Percentiles rank a stretch among this genome's conserved stretches.
Conservation (phyloP, 805 yeast species). For the Kluyveromyces dobzhanskii region DNA sequence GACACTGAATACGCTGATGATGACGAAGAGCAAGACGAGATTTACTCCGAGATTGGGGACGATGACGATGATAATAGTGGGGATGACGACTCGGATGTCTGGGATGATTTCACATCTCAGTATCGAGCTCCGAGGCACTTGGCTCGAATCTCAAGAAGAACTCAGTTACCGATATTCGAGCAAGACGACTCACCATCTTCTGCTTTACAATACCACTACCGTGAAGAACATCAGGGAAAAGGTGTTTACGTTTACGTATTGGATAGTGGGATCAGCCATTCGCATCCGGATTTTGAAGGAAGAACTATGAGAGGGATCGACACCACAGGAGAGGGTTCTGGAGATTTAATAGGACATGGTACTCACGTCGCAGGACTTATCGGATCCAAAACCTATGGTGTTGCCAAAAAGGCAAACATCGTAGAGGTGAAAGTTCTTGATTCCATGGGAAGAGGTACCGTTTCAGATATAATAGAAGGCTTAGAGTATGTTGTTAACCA, state of each 20-base stretch:
- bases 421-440: slow-evolving; percentile 73
- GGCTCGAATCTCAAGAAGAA: slow-evolving; percentile 50
- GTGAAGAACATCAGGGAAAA: slow-evolving; percentile 40
- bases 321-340: slow-evolving; percentile 51
- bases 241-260: slow-evolving; percentile 67
- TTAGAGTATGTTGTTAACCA: slow-evolving; percentile 63
- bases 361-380: slow-evolving; percentile 89
- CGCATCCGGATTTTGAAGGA: slow-evolving; percentile 56
- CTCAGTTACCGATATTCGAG: slow-evolving; percentile 25
- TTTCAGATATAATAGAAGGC: slow-evolving; percentile 57
- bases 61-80: slow-evolving; percentile 8
- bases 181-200: slow-evolving; percentile 10
- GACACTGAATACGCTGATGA: slow-evolving; percentile 26
- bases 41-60: slow-evolving; percentile 8
- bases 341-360: slow-evolving; percentile 80
- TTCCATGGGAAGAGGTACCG: slow-evolving; percentile 58
- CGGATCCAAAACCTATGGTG: slow-evolving; percentile 75
- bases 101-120: slow-evolving; percentile 22
- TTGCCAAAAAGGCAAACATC: slow-evolving; percentile 59
- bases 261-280: slow-evolving; percentile 71
- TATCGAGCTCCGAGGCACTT: slow-evolving; percentile 57
- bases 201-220: slow-evolving; percentile 40
- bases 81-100: slow-evolving; percentile 5
- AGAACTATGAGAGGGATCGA: slow-evolving; percentile 54
- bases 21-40: slow-evolving; percentile 30